These are phyloP conservation scores for Leccinum griseonigrum DNA, from an alignment of 1,284 basidiomycete species.

Conservation along the genomic window DNA sequence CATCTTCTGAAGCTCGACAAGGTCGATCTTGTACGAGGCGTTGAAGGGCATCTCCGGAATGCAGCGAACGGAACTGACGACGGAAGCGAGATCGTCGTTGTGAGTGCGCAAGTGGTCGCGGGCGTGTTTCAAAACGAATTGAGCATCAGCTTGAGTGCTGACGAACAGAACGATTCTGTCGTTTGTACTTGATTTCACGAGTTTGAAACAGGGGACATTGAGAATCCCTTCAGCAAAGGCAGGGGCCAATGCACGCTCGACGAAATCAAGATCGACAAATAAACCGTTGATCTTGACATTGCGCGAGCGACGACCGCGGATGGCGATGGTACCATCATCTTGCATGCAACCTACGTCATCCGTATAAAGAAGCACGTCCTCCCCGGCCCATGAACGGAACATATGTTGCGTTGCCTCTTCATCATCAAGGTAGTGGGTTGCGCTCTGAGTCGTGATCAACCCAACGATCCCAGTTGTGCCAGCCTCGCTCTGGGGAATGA, in stretches of 20 bases:
- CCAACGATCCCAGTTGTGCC: constrained; percentile 27
- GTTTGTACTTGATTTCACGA: constrained; percentile 25
- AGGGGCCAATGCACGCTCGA: constrained; percentile 27
- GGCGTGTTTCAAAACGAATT: constrained; percentile 24
- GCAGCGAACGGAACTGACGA: constrained; percentile 21
- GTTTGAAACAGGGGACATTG: constrained; percentile 21
- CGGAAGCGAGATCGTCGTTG: constrained; percentile 21
- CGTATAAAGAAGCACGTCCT: constrained; percentile 27
- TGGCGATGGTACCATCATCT: constrained; percentile 26
- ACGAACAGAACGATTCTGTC: constrained; percentile 25
- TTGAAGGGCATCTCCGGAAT: constrained; percentile 31
- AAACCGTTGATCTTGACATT: constrained; percentile 31
- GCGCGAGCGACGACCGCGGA: constrained; percentile 29
- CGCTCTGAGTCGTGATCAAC: constrained; percentile 24
- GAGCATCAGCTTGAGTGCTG: constrained; percentile 19
- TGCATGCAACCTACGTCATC: constrained; percentile 31
- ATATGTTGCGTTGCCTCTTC: constrained; percentile 27
- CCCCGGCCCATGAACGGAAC: constrained; percentile 27
- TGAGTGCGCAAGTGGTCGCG: constrained; percentile 20
- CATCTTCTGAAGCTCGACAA: constrained; percentile 24
- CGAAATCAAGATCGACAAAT: constrained; percentile 28
- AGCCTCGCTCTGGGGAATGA: constrained; percentile 17
- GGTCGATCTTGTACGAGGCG: constrained; percentile 29
- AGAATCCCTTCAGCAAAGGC: constrained; percentile 19
- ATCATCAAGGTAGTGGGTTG: constrained; percentile 27